phyloP scores from a whole-genome alignment of 179 eudicot species.

The Actinidia polygama region DNA sequence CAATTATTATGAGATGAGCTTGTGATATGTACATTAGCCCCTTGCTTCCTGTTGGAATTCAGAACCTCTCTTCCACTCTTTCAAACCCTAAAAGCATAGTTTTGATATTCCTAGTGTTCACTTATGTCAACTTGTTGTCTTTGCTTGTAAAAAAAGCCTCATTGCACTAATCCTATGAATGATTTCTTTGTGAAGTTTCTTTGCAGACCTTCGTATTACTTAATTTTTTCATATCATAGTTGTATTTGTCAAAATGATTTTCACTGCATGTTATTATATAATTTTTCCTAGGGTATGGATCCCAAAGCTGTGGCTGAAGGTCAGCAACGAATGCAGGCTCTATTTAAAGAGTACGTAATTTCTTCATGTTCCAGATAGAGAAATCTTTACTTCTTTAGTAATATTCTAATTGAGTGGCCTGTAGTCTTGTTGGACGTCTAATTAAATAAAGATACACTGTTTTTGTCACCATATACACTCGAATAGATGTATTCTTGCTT shows the following conservation, averaged over 20 bases:
- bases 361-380: conserved; percentile 13
- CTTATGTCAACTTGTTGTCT: background rate
- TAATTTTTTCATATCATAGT: background rate
- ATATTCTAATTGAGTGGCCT: background rate
- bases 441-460: background rate
- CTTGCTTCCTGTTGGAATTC: background rate
- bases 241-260: background rate
- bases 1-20: background rate
- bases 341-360: conserved; percentile 77
- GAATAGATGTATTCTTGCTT: too few relatives aligned
- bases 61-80: background rate
- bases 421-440: background rate
- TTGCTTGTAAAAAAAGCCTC: background rate
- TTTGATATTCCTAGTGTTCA: background rate
- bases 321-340: conserved; percentile 53
- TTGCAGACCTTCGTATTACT: background rate
- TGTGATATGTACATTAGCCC: background rate
- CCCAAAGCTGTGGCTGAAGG: conserved; percentile 80
- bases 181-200: background rate
- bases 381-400: background rate
- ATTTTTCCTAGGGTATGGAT: conserved; percentile 65
- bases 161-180: background rate
- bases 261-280: background rate
- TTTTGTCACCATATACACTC: background rate
- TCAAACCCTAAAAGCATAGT: background rate